Evolutionary conservation across 768 basidiomycete genomes (phyloP).

Genomic region (Antrodiella citrinella): DNA sequence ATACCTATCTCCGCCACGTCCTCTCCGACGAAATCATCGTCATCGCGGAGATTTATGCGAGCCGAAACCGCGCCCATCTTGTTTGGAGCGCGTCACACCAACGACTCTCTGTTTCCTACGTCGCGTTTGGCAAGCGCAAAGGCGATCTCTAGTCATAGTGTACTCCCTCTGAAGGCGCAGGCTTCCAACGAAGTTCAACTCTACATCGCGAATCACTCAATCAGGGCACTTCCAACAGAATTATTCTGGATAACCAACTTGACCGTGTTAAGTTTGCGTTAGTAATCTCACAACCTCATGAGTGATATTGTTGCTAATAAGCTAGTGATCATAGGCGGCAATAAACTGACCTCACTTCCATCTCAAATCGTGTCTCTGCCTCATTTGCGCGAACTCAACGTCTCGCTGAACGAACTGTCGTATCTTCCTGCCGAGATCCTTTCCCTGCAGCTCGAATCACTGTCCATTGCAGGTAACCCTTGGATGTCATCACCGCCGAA

Average conservation of each 20-base stretch:
- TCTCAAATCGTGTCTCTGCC: constrained; percentile 51
- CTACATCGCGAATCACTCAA: constrained; percentile 46
- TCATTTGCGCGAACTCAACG: constrained; percentile 50
- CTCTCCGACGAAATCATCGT: neutral
- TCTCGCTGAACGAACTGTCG: constrained; percentile 48
- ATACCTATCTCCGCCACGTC: constrained; percentile 23
- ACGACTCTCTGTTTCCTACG: neutral
- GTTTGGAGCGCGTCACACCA: neutral
- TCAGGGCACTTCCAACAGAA: constrained; percentile 45
- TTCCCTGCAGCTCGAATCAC: constrained; percentile 32
- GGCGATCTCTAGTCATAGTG: neutral
- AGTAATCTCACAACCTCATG: constrained; percentile 19
- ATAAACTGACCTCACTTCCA: constrained; percentile 47
- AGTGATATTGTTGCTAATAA: neutral
- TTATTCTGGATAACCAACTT: constrained; percentile 50
- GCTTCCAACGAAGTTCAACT: constrained; percentile 43
- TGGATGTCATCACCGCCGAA: constrained; percentile 35
- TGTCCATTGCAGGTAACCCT: constrained; percentile 38
- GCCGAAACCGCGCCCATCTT: constrained; percentile 13
- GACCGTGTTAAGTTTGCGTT: constrained; percentile 58
- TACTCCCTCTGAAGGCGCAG: constrained; percentile 8
- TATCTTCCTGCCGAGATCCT: constrained; percentile 59
- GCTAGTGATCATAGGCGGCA: constrained; percentile 36
- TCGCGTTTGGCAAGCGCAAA: neutral
- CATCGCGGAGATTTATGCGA: constrained; percentile 13